Evolutionary conservation across 2,329 filamentous ascomycete genomes (phyloP), one percentile per base, ranked within the genome.

Genomic region (Leptographium radiaticola): DNA sequence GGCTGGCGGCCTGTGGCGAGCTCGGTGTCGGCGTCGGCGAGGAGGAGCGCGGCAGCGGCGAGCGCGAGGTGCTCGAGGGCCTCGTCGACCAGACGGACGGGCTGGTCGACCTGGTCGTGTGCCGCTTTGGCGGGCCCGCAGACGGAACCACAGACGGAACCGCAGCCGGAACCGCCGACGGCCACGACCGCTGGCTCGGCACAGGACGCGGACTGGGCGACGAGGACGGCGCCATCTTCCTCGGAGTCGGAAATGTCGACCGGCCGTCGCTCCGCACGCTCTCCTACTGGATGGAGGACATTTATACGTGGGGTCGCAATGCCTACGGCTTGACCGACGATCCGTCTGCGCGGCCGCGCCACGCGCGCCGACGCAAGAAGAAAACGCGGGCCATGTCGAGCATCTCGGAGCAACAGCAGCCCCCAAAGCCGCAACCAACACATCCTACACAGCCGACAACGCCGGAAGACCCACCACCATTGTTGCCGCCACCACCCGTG

Each of bases 11-110:
- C 8, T 89, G 88, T 38, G 91, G 93, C 18, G 91, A 97, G 69
- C 78, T 97, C 31, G 93, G 93, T 16, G 80, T 96, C 47, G 93
- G 93, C 0, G 93, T 97, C 1, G 93, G 93, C 18, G 93, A 97
- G 66, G 93, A 97, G 70, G 88, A 96, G 53, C 85, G 89, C 66
- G 91, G 91, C 6, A 96, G 91, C 65, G 89, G 89, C 36, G 91
- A 97, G 70, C 77, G 91, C 62, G 91, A 94, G 62, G 91, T 97
- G 0, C 73, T 98, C 1, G 91, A 97, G 67, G 89, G 89, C n/a
- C 81, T 95, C 57, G 81, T 89, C 1, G 77, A 76, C 11, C 76
- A 87, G 53, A 87, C 88, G 30, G 84, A 93, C 51, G 93, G 93
- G 1, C 74, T 98, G 42, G 79, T 95, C 7, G 93, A 98, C 67